Evolutionary conservation across 1,284 basidiomycete species (phyloP), one percentile per base, ranked within the genome.

Genomic region (Omphalotus olearius): DNA sequence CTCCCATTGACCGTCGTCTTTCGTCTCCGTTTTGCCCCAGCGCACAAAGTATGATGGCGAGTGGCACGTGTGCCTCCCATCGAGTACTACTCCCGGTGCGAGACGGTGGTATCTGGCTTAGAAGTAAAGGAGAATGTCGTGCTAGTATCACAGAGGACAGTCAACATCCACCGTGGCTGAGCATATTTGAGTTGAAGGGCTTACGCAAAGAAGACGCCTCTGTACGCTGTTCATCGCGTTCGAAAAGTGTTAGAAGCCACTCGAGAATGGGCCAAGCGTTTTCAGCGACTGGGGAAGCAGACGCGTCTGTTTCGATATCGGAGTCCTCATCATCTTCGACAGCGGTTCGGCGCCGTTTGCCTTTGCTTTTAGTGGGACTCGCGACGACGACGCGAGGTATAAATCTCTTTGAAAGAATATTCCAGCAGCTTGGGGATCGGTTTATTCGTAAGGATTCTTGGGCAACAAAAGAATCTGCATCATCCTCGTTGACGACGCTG

Each of bases 71-170:
- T 9, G 74, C 71, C 39, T 86, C 82, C 77, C 80, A 85, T 58
- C 82, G 73, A 7, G 73, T 66, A 25, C 69, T 71, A 30, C 62
- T 62, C 43, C 70, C 72, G 47, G 70, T 67, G 56, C 79, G 72
- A n/a, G 80, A 72, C 1, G 71, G 69, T 26, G 84, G 82, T n/a
- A 89, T 76, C 62, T 88, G 84, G n/a, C 72, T 70, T 25, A 88
- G 64, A 36, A 88, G 69, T 25, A 85, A 70, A 4, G 72, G 70
- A 3, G 85, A 88, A 60, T 80, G 73, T 45, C 64, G 72, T 42
- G 66, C 85, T 88, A 56, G 40, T 23, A 17, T 42, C 28, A 25
- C 33, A 45, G 26, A 5, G 10, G 10, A 46, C 23, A 23, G 23
- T 23, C 23, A 50, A 46, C 20, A 39, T 43, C 47, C 20, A 52